Evolutionary conservation across 345 rosid genomes (phyloP).

Genomic region (Melastoma malabathricum): DNA sequence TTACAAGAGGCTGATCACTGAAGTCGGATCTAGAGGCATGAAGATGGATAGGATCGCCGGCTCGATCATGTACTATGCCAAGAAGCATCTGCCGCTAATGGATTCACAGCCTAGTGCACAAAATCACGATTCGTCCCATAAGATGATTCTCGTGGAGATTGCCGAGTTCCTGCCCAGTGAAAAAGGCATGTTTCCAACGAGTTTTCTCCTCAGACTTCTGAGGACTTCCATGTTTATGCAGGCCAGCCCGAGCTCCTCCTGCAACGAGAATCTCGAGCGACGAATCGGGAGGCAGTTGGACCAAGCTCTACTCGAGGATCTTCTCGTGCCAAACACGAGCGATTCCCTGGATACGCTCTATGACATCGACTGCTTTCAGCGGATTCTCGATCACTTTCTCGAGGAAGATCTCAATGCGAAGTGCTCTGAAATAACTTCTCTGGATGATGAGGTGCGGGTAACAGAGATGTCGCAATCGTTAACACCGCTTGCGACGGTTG

Average conservation of each 20-base stretch:
- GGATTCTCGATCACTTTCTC: slow-evolving; percentile 79
- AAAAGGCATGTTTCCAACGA: slow-evolving; percentile 41
- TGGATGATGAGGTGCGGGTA: slow-evolving; percentile 7
- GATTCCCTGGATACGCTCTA: slow-evolving; percentile 68
- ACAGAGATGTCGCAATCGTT: slow-evolving; percentile 9
- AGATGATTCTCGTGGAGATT: slow-evolving; percentile 56
- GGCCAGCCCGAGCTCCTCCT: slow-evolving; percentile 20
- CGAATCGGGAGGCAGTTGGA: slow-evolving; percentile 59
- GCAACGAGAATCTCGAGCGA: slow-evolving; percentile 59
- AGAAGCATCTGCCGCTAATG: slow-evolving; percentile 53
- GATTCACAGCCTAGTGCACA: slow-evolving; percentile 33
- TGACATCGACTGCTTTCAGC: slow-evolving; percentile 64
- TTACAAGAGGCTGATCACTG: slow-evolving; percentile 53
- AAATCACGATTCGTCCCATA: slow-evolving; percentile 31
- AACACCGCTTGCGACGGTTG: slow-evolving; percentile 23
- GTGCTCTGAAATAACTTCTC: slow-evolving; percentile 17
- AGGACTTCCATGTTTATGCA: slow-evolving; percentile 59
- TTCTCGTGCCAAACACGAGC: slow-evolving; percentile 64
- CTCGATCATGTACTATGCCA: slow-evolving; percentile 52
- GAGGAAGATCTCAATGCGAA: slow-evolving; percentile 17
- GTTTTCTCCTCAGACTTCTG: slow-evolving; percentile 72
- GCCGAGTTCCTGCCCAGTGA: slow-evolving; percentile 54
- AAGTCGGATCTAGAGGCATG: slow-evolving; percentile 41
- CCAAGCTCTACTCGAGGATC: slow-evolving; percentile 64
- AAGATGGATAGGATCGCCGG: slow-evolving; percentile 44